Evolutionary conservation across 2,329 filamentous ascomycete species (phyloP).

Genomic region (Diaporthe citriasiana): DNA sequence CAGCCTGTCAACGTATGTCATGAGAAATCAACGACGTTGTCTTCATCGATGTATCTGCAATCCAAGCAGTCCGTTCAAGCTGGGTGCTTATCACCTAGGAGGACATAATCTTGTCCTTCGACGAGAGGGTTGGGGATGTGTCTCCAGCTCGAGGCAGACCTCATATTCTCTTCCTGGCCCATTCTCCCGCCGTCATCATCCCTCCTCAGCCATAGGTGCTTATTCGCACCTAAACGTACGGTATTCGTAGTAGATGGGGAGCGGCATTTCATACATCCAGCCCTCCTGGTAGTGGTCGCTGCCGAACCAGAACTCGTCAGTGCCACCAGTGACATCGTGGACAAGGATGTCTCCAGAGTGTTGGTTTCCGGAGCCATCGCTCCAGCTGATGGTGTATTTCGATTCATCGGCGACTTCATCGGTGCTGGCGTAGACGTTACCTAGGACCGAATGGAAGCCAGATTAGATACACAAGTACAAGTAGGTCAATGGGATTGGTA

Average conservation of each 20-base stretch:
- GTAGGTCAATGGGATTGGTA: no score
- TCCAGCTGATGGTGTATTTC: slow-evolving; percentile 37
- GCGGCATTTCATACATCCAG: neutral
- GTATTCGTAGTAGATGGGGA: slow-evolving; percentile 28
- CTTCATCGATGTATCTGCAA: neutral
- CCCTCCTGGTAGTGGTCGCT: neutral
- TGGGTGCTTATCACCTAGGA: neutral
- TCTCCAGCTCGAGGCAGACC: neutral
- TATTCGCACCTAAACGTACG: slow-evolving; percentile 2
- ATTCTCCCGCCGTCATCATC: neutral
- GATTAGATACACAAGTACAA: neutral
- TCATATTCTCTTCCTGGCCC: neutral
- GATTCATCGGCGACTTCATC: slow-evolving; percentile 58
- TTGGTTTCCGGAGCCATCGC: neutral
- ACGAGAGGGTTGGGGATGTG: neutral
- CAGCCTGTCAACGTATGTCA: neutral
- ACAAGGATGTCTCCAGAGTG: neutral
- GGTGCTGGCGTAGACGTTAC: slow-evolving; percentile 34
- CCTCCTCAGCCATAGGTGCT: neutral
- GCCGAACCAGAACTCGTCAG: slow-evolving; percentile 19
- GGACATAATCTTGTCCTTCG: neutral
- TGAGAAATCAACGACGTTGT: neutral
- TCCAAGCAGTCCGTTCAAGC: neutral
- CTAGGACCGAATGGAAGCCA: neutral
- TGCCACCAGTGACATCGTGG: neutral